These are phyloP conservation scores for Phytopythium mirpurense DNA, from an alignment of 352 stramenopile species.

Conservation along the genomic window DNA sequence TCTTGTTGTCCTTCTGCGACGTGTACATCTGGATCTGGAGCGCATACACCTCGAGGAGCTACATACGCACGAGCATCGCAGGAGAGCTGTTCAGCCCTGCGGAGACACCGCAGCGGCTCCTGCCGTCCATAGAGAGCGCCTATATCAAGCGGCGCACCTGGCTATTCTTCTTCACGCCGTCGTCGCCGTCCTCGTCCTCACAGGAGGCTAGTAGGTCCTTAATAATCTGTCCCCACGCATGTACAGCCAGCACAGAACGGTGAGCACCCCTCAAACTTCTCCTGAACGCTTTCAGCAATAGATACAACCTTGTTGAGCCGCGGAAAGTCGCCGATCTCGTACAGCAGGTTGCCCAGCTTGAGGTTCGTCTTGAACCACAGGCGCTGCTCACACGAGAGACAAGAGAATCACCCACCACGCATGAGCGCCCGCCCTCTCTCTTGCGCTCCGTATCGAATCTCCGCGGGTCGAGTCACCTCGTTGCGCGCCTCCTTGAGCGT, in stretches of 20 bases:
- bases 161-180: constrained; percentile 79
- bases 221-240: constrained; percentile 40
- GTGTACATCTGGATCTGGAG: constrained; percentile 93
- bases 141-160: constrained; percentile 24
- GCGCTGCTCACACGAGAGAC: constrained; percentile 26
- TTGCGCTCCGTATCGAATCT: too few species aligned
- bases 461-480: too few species aligned
- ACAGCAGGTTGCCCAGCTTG: constrained; percentile 93
- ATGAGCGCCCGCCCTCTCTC: too few species aligned
- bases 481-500: constrained; percentile 81
- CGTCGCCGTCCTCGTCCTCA: constrained; percentile 78
- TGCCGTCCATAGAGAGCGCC: too few species aligned
- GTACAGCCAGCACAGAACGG: neutral
- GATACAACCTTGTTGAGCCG: constrained; percentile 72
- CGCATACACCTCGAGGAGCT: constrained; percentile 92
- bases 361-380: constrained; percentile 97
- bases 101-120: too few species aligned
- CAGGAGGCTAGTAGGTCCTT: constrained; percentile 86
- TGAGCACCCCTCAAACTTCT: neutral
- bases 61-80: constrained; percentile 3
- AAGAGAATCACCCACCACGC: too few species aligned
- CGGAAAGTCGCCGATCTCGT: constrained; percentile 73
- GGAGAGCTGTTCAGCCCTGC: too few species aligned
- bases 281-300: neutral
- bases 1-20: constrained; percentile 91